These are phyloP conservation scores for Rhodotorula sp. DNA, from an alignment of 1,284 basidiomycete genomes.

Conservation along the genomic window DNA sequence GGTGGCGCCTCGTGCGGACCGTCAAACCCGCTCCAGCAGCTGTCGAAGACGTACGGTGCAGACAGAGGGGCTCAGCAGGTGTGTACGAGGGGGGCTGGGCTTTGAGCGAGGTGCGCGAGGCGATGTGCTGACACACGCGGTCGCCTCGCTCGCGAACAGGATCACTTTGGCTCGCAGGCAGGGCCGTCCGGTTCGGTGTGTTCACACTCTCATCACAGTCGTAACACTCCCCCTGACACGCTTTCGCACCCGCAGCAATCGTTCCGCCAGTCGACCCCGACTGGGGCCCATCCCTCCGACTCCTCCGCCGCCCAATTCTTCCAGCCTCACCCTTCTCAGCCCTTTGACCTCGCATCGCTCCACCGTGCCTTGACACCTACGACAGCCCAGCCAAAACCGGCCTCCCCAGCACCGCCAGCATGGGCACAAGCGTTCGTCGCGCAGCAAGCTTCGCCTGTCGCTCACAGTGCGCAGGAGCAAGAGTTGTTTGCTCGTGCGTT, in stretches of 20 bases:
- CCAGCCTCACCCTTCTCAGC: conserved; percentile 17
- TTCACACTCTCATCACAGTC: neutral
- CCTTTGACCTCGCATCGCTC: conserved; percentile 37
- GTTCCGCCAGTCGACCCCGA: conserved; percentile 27
- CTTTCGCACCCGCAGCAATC: neutral
- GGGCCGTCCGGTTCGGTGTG: conserved; percentile 28
- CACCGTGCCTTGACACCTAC: conserved; percentile 33
- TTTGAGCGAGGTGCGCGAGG: conserved; percentile 51
- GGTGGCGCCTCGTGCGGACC: conserved; percentile 69
- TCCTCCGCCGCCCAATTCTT: conserved; percentile 37
- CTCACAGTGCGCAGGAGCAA: conserved; percentile 11
- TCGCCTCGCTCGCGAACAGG: conserved; percentile 42
- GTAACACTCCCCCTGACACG: neutral
- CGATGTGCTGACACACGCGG: neutral
- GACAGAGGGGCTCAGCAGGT: conserved; percentile 77
- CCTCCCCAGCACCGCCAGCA: conserved; percentile 13
- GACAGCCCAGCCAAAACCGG: neutral
- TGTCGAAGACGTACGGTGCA: conserved; percentile 70
- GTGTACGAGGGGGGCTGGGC: conserved; percentile 36
- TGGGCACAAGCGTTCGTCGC: conserved; percentile 15
- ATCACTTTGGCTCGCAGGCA: conserved; percentile 28
- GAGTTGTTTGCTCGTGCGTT: conserved; percentile 24
- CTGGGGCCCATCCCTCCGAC: neutral
- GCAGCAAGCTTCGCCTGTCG: neutral
- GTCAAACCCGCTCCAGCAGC: conserved; percentile 70